Base-by-base conservation (phyloP, 139 green algal genomes). In the Coccomyxa sp. region DNA sequence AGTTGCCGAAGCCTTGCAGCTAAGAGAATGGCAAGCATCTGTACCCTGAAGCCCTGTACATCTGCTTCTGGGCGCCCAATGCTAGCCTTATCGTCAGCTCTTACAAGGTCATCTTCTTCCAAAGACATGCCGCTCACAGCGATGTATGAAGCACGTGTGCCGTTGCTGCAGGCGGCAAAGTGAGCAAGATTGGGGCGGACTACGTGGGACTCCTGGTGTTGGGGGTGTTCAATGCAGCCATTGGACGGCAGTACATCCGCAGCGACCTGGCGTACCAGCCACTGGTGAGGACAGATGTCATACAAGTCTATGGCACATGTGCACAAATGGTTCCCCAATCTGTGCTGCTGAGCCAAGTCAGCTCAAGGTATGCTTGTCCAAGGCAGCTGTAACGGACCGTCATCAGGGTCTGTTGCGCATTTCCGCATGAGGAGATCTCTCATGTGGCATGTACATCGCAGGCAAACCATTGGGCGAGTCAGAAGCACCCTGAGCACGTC, bases 141-240 rank as follows among this genome's bases (percentile, higher is more conserved):
- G n/a, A n/a, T n/a, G n/a, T n/a, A n/a, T n/a, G n/a, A n/a, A n/a
- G 27, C 24, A 71, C 18, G 6, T 36, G 27, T 38, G 64, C 24
- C 14, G 2, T 36, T 37, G 7, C 64, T 78, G 54, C 88, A 91
- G 83, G 86, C 24, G 91, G 86, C 18, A 83, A 55, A 0, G 90
- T 95, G n/a, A 91, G 89, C 79, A 86, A 89, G 64, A 68, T 93
- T 3, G 88, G 81, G 0, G 68, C 73, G 6, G 88, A 94, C 73
- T 95, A 88, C 83, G 83, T 95, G 18, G 85, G 88, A 12, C 77
- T 93, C 9, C 79, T 93, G 38, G 86, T 92, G n/a, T 75, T 94
- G 74, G 89, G 86, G 18, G 78, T 93, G 8, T 87, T 95, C 75
- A 95, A 95, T 41, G 88, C 81, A 6, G 79, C 84, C 68, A 84